A percentile compares a stretch with the other conserved stretches of the same genome.
phyloP scores from a whole-genome alignment of 2,329 filamentous ascomycete genomes.

The Colletotrichum sp. region DNA sequence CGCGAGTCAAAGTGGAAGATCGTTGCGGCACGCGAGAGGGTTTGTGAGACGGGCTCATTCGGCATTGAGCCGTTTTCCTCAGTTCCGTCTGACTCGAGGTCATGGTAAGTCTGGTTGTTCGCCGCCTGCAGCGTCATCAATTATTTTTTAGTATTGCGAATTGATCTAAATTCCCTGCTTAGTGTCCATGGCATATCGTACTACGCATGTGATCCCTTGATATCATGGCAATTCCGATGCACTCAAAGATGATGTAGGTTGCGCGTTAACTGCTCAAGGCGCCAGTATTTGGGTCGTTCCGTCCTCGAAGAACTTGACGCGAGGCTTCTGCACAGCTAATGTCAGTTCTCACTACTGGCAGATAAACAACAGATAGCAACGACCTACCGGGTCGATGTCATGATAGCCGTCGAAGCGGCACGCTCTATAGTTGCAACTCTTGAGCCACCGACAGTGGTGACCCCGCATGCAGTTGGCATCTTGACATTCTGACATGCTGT shows the following conservation, averaged over 20 bases:
- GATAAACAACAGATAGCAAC: not conserved
- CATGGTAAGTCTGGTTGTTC: not conserved
- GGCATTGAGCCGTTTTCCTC: not conserved
- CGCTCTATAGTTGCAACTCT: slow-evolving; percentile 3
- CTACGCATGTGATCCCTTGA: not conserved
- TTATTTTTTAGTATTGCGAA: not conserved
- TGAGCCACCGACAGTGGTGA: slow-evolving; percentile 22
- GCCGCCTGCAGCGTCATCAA: not conserved
- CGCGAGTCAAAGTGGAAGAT: not conserved
- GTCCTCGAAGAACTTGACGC: not conserved
- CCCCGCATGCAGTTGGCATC: slow-evolving; percentile 21
- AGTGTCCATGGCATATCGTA: not conserved
- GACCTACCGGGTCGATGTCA: slow-evolving; percentile 21
- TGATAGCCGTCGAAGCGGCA: slow-evolving; percentile 24
- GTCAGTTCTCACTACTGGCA: not conserved
- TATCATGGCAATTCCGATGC: not conserved
- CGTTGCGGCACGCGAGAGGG: not conserved
- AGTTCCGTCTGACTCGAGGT: not conserved
- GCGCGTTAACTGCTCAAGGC: not conserved
- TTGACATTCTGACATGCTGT: slow-evolving; percentile 4
- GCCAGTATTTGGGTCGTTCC: not conserved
- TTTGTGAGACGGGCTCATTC: not conserved
- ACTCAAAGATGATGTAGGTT: not conserved
- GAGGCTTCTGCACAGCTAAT: not conserved
- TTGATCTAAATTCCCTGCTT: not conserved